Conservation (phyloP, 2,329 filamentous ascomycete species). For the Fusarium sp. region DNA sequence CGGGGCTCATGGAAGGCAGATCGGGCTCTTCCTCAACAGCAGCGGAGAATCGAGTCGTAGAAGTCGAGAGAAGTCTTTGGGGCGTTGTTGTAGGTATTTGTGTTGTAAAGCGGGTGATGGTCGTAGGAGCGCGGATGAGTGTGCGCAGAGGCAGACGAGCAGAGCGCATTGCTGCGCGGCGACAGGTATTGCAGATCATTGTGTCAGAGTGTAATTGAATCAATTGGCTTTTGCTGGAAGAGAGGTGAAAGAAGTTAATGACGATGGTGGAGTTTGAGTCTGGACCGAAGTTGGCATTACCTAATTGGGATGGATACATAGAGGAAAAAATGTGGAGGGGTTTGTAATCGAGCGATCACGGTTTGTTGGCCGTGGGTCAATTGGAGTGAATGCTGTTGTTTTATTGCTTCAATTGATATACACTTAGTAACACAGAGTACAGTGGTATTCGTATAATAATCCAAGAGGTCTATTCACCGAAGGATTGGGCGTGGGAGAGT, state of each 20-base stretch:
- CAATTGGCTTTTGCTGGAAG: background rate
- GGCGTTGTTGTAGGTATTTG: background rate
- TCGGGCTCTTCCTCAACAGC: constrained; percentile 25
- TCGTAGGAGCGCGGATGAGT: constrained; percentile 14
- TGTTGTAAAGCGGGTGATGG: constrained; percentile 11
- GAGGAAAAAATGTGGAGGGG: constrained; percentile 32
- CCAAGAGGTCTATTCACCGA: background rate
- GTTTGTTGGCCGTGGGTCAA: constrained; percentile 19
- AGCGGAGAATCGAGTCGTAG: constrained; percentile 13
- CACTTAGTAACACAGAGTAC: background rate
- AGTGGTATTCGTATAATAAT: background rate
- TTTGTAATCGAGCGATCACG: constrained; percentile 35
- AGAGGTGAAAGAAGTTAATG: background rate
- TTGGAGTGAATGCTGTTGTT: background rate
- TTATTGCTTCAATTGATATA: background rate
- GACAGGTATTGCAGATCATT: constrained; percentile 43
- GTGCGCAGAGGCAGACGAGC: constrained; percentile 16
- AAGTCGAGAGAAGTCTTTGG: constrained; percentile 19
- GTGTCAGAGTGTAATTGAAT: background rate
- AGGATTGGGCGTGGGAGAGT: background rate
- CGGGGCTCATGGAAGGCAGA: constrained; percentile 52
- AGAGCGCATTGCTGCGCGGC: constrained; percentile 40
- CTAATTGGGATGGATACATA: constrained; percentile 18
- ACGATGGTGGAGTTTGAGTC: constrained; percentile 19
- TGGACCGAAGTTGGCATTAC: constrained; percentile 7